A percentile compares a stretch with the other conserved stretches of the same genome.
Evolutionary conservation across 1,139 yeast genomes (phyloP).

Genomic region (Taphrina flavorubra): DNA sequence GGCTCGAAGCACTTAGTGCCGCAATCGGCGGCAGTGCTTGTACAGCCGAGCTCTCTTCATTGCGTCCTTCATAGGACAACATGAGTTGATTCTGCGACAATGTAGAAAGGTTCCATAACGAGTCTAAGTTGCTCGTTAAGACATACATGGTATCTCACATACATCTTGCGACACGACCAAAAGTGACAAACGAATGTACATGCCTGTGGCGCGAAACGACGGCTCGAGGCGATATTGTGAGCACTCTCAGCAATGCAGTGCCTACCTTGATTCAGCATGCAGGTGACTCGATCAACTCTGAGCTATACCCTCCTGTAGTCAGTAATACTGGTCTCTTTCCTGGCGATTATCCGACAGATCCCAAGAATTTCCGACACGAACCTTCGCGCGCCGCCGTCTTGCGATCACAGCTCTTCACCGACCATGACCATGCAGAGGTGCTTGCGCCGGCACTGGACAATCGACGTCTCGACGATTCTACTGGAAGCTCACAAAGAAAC

Average conservation of each 20-base stretch:
- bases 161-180: constrained; percentile 3
- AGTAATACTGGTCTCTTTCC: neutral
- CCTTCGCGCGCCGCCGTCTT: neutral
- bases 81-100: too few relatives aligned
- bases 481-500: neutral
- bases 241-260: neutral
- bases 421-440: neutral
- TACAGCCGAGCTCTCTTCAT: too few relatives aligned
- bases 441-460: neutral
- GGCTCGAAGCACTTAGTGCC: too few relatives aligned
- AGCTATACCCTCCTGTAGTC: neutral
- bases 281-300: neutral
- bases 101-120: too few relatives aligned
- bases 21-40: too few relatives aligned
- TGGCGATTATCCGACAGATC: neutral
- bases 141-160: neutral
- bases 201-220: neutral
- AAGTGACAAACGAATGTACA: neutral
- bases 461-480: neutral
- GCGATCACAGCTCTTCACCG: neutral
- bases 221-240: neutral
- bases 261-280: neutral
- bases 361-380: neutral
- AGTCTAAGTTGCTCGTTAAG: neutral
- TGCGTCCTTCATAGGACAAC: too few relatives aligned